These are phyloP conservation scores for Calocera viscosa DNA, from an alignment of 768 basidiomycete genomes.

Conservation along the genomic window DNA sequence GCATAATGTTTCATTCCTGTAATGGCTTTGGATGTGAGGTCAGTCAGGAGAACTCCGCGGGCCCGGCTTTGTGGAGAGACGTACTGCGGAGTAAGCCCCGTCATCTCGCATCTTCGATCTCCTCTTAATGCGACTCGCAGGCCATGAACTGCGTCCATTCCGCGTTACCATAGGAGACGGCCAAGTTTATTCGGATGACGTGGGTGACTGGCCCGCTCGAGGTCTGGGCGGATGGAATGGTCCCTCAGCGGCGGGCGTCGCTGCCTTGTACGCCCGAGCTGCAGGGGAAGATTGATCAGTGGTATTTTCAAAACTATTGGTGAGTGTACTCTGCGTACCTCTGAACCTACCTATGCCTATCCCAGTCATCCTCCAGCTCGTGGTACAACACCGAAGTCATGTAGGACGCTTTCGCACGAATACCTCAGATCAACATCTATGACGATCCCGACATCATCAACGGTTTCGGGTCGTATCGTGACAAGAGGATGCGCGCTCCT, in stretches of 20 bases:
- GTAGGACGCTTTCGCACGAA: slow-evolving; percentile 8
- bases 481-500: slow-evolving; percentile 16
- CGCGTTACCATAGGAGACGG: slow-evolving; percentile 16
- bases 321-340: not conserved
- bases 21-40: slow-evolving; percentile 16
- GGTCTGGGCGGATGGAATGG: slow-evolving; percentile 11
- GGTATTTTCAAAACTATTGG: slow-evolving; percentile 16
- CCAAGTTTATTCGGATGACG: slow-evolving; percentile 16
- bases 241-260: slow-evolving; percentile 8
- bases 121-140: not conserved
- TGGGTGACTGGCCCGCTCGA: slow-evolving; percentile 15
- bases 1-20: slow-evolving; percentile 17
- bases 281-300: slow-evolving; percentile 13
- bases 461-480: slow-evolving; percentile 15
- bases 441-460: slow-evolving; percentile 17
- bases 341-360: not conserved
- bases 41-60: slow-evolving; percentile 11
- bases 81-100: slow-evolving; percentile 10
- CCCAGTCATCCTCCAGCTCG: not conserved
- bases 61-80: slow-evolving; percentile 17
- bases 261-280: slow-evolving; percentile 13
- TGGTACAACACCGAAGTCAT: slow-evolving; percentile 14
- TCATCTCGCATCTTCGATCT: not conserved
- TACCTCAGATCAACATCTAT: slow-evolving; percentile 12
- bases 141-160: slow-evolving; percentile 12